Percentiles rank a stretch among this genome's conserved stretches.
Conservation (phyloP, 345 rosid genomes). For the Citrus mangshanensis region DNA sequence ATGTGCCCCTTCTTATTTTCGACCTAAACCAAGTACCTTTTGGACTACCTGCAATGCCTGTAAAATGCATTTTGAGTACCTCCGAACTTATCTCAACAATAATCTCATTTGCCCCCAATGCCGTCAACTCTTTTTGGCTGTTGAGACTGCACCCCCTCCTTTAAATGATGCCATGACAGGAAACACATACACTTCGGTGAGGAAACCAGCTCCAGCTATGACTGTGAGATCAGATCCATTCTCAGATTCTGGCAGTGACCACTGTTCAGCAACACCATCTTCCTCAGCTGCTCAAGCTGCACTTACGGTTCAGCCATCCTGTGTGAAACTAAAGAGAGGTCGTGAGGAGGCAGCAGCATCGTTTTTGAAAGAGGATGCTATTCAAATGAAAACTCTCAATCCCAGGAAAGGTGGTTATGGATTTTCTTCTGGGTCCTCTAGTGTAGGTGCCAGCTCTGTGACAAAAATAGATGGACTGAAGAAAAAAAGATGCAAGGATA, state of each 20-base stretch:
- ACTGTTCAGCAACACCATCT: slow-evolving; percentile 7
- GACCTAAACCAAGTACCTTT: slow-evolving; percentile 28
- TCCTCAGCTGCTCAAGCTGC: slow-evolving; percentile 18
- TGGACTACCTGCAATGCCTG: slow-evolving; percentile 51
- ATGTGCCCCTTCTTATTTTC: slow-evolving; percentile 10
- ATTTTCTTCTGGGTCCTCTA: background rate
- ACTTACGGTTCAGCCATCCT: slow-evolving; percentile 2
- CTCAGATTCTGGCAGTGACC: slow-evolving; percentile 14
- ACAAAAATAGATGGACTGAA: background rate
- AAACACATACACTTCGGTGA: background rate
- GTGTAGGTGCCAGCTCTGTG: background rate
- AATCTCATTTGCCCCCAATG: slow-evolving; percentile 43
- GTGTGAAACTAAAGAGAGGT: slow-evolving; percentile 26
- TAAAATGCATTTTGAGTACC: slow-evolving; percentile 39
- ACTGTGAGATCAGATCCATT: slow-evolving; percentile 7
- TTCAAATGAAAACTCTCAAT: background rate
- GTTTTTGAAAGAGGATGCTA: background rate
- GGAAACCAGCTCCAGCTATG: slow-evolving; percentile 7
- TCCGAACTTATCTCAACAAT: slow-evolving; percentile 22
- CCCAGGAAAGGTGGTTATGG: background rate
- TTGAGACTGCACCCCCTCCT: slow-evolving; percentile 35
- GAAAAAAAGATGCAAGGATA: background rate
- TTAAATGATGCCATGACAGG: slow-evolving; percentile 14
- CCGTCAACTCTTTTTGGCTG: slow-evolving; percentile 34
- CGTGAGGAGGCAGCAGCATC: slow-evolving; percentile 11